Percentiles rank a stretch among this genome's conserved stretches.
phyloP scores from a whole-genome alignment of 148 eudicot genomes.

The Beta vulgaris region DNA sequence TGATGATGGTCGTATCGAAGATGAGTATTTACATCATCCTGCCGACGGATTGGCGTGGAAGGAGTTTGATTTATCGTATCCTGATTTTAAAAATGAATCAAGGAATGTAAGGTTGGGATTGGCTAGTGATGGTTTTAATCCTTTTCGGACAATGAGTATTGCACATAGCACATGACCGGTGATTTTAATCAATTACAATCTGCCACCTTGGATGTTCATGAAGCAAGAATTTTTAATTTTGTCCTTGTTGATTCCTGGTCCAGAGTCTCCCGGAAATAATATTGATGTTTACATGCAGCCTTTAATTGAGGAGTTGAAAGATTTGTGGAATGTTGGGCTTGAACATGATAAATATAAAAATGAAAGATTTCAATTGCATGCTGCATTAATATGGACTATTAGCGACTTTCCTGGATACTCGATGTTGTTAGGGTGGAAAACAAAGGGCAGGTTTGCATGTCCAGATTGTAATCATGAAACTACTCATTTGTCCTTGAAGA shows the following conservation, averaged over 20 bases:
- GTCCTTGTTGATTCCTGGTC: no score
- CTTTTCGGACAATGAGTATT: no score
- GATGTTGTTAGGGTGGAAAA: conserved; percentile 3
- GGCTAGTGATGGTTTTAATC: no score
- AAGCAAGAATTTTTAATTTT: background rate
- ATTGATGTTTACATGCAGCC: no score
- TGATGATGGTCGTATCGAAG: background rate
- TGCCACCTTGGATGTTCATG: conserved; percentile 2
- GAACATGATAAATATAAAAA: conserved; percentile 10
- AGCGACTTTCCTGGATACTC: conserved; percentile 14
- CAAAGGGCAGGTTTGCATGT: conserved; percentile 5
- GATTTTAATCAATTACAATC: no score
- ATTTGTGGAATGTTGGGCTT: conserved; percentile 7
- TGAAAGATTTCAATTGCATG: conserved; percentile 8
- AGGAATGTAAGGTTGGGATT: conserved; percentile 1
- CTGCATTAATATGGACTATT: background rate
- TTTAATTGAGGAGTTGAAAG: conserved; percentile 7
- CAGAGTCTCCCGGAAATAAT: no score
- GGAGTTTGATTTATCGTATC: background rate
- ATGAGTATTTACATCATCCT: conserved; percentile 6
- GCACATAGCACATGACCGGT: no score
- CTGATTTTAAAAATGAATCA: background rate
- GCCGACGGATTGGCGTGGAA: conserved; percentile 5
- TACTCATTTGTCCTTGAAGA: background rate
- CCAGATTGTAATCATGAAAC: no score